These are phyloP conservation scores for Xylariaceae sp. DNA, from an alignment of 2,329 filamentous ascomycete genomes.

Conservation along the genomic window DNA sequence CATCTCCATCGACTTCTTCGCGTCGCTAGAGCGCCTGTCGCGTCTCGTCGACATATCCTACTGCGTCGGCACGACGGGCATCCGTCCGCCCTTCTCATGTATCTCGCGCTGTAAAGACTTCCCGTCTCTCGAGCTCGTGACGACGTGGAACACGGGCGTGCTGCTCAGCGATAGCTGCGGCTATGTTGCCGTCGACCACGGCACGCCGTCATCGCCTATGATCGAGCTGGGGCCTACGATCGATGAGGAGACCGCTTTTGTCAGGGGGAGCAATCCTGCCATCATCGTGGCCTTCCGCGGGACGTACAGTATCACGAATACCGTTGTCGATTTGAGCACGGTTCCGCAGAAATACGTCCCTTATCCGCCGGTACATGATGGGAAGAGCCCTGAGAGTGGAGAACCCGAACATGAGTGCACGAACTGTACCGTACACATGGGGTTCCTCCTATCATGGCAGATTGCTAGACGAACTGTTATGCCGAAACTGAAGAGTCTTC, in stretches of 20 bases:
- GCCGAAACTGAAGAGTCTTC: slow-evolving; percentile 56
- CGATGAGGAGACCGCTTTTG: slow-evolving; percentile 3
- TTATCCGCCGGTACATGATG: slow-evolving; percentile 59
- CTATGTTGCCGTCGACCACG: slow-evolving; percentile 84
- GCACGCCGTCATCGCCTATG: slow-evolving; percentile 20
- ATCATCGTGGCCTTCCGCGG: slow-evolving; percentile 89
- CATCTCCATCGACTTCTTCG: slow-evolving; percentile 63
- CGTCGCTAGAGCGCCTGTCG: slow-evolving; percentile 79
- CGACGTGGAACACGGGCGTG: slow-evolving; percentile 85
- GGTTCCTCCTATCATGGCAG: slow-evolving; percentile 82
- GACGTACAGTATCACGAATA: slow-evolving; percentile 90
- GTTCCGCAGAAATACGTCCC: slow-evolving; percentile 86
- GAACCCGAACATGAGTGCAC: slow-evolving; percentile 55
- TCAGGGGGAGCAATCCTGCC: slow-evolving; percentile 28
- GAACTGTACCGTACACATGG: slow-evolving; percentile 89
- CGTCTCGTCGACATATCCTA: slow-evolving; percentile 91
- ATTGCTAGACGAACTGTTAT: slow-evolving; percentile 67
- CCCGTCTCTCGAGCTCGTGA: slow-evolving; percentile 68
- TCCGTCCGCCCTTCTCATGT: slow-evolving; percentile 78
- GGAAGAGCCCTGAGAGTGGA: slow-evolving; percentile 31
- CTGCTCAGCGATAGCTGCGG: slow-evolving; percentile 87
- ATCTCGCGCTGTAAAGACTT: slow-evolving; percentile 82
- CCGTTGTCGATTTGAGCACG: slow-evolving; percentile 83
- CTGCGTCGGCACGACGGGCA: slow-evolving; percentile 80
- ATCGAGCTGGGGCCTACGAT: neutral